Evolutionary conservation across 495 filamentous ascomycete species (phyloP), one percentile per base, ranked within the genome.

Genomic region (Talaromyces borbonicus): DNA sequence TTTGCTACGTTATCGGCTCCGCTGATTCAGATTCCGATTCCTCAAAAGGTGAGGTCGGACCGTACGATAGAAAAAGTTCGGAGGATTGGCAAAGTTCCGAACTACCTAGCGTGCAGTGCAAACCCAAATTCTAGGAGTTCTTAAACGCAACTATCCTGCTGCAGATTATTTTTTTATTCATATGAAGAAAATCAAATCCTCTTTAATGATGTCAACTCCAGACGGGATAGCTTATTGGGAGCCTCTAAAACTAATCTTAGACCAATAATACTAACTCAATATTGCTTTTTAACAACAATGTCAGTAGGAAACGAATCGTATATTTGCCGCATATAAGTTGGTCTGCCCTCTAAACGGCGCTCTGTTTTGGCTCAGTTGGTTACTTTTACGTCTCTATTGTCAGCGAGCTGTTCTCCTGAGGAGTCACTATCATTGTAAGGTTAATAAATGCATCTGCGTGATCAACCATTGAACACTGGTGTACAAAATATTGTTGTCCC

Each of bases 91-190:
- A 31, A 43, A 11, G 15, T 11, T 43, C 41, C 41, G 41, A 43
- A 43, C 16, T 43, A 43, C 41, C 41, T 43, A 43, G 41, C 41
- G 41, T 43, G 41, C 19, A 43, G n/a, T 30, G 35, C 9, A 8
- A 2, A 22, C n/a, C 3, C 11, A 5, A 20, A 9, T 22, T 20
- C 14, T n/a, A 43, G 2, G 22, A 14, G n/a, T n/a, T n/a, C n/a
- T n/a, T n/a, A n/a, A n/a, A n/a, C n/a, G n/a, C n/a, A n/a, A n/a
- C n/a, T n/a, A n/a, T n/a, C n/a, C n/a, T n/a, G n/a, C n/a, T n/a
- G n/a, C n/a, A n/a, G n/a, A n/a, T n/a, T n/a, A n/a, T n/a, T n/a
- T n/a, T n/a, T n/a, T n/a, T n/a, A n/a, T n/a, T n/a, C n/a, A n/a
- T n/a, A n/a, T n/a, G n/a, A n/a, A n/a, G n/a, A n/a, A n/a, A n/a